Evolutionary conservation across 208 protist species (phyloP).

Genomic region (Blastocrithidia nonstop): DNA sequence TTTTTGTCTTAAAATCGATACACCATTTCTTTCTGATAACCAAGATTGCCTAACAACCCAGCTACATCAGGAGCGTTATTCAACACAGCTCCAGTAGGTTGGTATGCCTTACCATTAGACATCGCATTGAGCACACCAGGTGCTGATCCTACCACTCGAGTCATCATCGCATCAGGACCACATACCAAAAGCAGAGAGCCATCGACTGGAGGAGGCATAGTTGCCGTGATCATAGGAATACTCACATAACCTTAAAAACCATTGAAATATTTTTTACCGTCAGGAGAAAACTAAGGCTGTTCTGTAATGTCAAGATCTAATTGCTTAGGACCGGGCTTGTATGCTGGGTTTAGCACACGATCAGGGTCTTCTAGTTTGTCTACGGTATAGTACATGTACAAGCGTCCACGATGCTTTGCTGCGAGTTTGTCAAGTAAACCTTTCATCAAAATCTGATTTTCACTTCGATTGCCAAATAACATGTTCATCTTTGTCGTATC

Average conservation of each 20-base stretch:
- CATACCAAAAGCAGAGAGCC: constrained; percentile 75
- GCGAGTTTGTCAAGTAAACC: constrained; percentile 69
- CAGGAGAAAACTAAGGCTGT: constrained; percentile 17
- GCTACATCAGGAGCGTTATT: constrained; percentile 67
- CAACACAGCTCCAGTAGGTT: constrained; percentile 52
- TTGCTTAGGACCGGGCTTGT: constrained; percentile 9
- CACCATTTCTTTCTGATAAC: constrained; percentile 69
- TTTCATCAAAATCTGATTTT: constrained; percentile 87
- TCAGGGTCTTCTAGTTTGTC: constrained; percentile 52
- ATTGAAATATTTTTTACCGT: constrained; percentile 48
- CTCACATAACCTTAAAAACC: constrained; percentile 71
- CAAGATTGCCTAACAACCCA: constrained; percentile 50
- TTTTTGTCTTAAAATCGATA: constrained; percentile 85
- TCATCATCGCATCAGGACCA: constrained; percentile 79
- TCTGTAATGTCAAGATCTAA: constrained; percentile 16
- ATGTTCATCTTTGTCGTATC: constrained; percentile 76
- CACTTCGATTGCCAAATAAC: constrained; percentile 82
- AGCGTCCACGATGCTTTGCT: constrained; percentile 33
- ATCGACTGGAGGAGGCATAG: constrained; percentile 53
- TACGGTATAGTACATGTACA: constrained; percentile 81
- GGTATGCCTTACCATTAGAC: constrained; percentile 56
- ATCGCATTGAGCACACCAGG: constrained; percentile 41
- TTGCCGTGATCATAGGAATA: constrained; percentile 43
- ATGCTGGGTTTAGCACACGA: constrained; percentile 22
- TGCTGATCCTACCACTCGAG: constrained; percentile 38